Percentiles rank a stretch among this genome's conserved stretches.
These are phyloP conservation scores for Candida tunisiensis DNA, from an alignment of 1,139 yeast genomes.

Conservation along the genomic window DNA sequence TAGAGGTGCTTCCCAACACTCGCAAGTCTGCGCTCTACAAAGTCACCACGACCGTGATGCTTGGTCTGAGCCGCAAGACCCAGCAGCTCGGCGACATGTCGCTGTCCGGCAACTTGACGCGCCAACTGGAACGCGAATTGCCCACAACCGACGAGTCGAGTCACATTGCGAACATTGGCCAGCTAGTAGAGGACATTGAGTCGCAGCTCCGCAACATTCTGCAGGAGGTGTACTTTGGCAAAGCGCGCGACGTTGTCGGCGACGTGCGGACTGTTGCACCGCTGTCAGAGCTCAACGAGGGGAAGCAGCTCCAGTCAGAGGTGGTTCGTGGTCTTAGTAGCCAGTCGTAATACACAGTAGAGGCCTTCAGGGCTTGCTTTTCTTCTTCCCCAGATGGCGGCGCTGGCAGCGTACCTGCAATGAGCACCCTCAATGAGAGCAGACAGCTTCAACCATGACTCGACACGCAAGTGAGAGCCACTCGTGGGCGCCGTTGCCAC, in stretches of 20 bases:
- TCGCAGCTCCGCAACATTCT: slow-evolving; percentile 71
- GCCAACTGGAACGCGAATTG: slow-evolving; percentile 40
- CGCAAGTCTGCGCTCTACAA: slow-evolving; percentile 41
- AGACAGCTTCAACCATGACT: not conserved
- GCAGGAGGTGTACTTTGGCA: slow-evolving; percentile 91
- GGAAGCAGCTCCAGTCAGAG: slow-evolving; percentile 14
- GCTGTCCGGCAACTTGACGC: slow-evolving; percentile 70
- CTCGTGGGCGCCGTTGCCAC: too few species aligned
- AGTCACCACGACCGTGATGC: slow-evolving; percentile 75
- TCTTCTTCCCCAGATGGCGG: not conserved
- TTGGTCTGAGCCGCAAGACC: slow-evolving; percentile 34
- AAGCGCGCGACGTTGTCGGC: slow-evolving; percentile 69
- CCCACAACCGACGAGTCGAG: slow-evolving; percentile 32
- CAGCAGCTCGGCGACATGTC: slow-evolving; percentile 25
- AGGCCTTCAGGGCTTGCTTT: slow-evolving; percentile 7
- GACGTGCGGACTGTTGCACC: slow-evolving; percentile 35
- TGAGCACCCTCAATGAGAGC: not conserved
- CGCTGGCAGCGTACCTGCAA: not conserved
- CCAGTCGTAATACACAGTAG: not conserved
- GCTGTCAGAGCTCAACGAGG: slow-evolving; percentile 14
- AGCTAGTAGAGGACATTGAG: slow-evolving; percentile 77
- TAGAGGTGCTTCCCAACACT: slow-evolving; percentile 47
- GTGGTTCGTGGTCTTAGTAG: slow-evolving; percentile 13
- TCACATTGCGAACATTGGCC: slow-evolving; percentile 76
- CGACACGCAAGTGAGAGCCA: too few species aligned